Conservation (phyloP, 1,139 yeast species). For the Candida tunisiensis region DNA sequence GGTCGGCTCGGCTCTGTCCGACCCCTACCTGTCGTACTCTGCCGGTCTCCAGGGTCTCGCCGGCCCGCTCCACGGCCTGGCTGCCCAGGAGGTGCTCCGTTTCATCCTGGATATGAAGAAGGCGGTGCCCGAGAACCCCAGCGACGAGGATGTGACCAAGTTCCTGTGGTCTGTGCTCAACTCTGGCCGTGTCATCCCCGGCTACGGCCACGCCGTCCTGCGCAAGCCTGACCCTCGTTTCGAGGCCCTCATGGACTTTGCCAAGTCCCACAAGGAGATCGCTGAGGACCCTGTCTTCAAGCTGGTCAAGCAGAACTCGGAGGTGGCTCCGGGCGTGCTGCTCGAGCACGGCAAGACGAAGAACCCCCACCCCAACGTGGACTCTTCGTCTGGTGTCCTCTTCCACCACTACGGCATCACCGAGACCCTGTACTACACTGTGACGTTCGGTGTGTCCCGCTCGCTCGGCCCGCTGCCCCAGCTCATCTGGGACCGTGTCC, state of each 20-base stretch:
- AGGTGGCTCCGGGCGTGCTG: slow-evolving; percentile 90
- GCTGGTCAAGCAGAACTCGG: slow-evolving; percentile 79
- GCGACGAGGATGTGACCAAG: slow-evolving; percentile 57
- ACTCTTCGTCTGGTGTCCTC: slow-evolving; percentile 92
- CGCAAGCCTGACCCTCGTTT: slow-evolving; percentile 97
- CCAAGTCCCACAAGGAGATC: slow-evolving; percentile 24
- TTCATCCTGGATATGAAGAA: slow-evolving; percentile 76
- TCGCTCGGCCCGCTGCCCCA: slow-evolving; percentile 97
- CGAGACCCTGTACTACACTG: slow-evolving; percentile 94
- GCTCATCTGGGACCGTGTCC: slow-evolving; percentile 88
- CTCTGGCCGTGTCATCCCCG: slow-evolving; percentile 92
- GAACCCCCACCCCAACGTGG: slow-evolving; percentile 99
- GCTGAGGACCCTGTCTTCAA: slow-evolving; percentile 36
- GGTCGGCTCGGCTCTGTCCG: slow-evolving; percentile 90
- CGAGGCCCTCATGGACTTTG: slow-evolving; percentile 94
- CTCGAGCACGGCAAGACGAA: slow-evolving; percentile 96
- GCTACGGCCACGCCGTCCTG: slow-evolving; percentile 94
- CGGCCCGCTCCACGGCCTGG: slow-evolving; percentile 97
- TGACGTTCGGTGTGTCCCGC: slow-evolving; percentile 94
- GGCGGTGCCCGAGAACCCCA: slow-evolving; percentile 55
- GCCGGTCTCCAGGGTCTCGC: slow-evolving; percentile 97
- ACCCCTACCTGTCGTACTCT: slow-evolving; percentile 82
- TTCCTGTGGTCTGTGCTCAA: slow-evolving; percentile 87
- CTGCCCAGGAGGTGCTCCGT: slow-evolving; percentile 94
- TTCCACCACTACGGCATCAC: slow-evolving; percentile 95